Conservation (phyloP, 495 filamentous ascomycete genomes). For the Aspergillus funiculosus region DNA sequence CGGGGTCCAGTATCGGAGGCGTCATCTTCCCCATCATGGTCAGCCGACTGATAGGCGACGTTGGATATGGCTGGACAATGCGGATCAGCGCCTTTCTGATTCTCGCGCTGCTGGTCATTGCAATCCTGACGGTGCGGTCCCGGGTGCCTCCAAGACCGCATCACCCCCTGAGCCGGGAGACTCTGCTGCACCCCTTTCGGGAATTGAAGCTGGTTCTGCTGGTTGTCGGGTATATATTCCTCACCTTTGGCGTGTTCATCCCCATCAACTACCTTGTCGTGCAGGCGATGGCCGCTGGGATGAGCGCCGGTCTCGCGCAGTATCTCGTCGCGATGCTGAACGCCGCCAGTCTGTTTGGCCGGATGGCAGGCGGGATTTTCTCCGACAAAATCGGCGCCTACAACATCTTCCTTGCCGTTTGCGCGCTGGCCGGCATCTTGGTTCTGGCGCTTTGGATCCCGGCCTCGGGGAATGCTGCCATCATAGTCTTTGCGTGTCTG, state of each 20-base stretch:
- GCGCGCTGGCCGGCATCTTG: constrained; percentile 19
- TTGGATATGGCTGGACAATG: constrained; percentile 41
- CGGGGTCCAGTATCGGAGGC: constrained; percentile 50
- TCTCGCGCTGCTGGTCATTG: constrained; percentile 24
- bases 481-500: constrained; percentile 26
- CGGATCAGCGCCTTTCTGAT: constrained; percentile 37
- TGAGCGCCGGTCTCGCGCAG: constrained; percentile 18
- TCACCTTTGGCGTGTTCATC: constrained; percentile 37
- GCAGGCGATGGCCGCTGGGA: constrained; percentile 17
- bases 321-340: constrained; percentile 33
- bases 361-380: constrained; percentile 24
- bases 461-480: constrained; percentile 13
- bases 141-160: constrained; percentile 17
- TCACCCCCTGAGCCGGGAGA: neutral
- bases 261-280: constrained; percentile 28
- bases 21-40: constrained; percentile 43
- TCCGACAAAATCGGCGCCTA: constrained; percentile 31
- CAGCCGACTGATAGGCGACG: constrained; percentile 25
- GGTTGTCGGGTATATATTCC: constrained; percentile 40
- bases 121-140: constrained; percentile 28
- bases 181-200: constrained; percentile 42
- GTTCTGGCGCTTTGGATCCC: constrained; percentile 34
- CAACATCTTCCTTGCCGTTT: constrained; percentile 28
- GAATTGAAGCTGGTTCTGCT: constrained; percentile 27
- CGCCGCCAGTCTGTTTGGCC: constrained; percentile 27